Conservation (phyloP, 2,329 filamentous ascomycete species). For the Phyllachora maydis region DNA sequence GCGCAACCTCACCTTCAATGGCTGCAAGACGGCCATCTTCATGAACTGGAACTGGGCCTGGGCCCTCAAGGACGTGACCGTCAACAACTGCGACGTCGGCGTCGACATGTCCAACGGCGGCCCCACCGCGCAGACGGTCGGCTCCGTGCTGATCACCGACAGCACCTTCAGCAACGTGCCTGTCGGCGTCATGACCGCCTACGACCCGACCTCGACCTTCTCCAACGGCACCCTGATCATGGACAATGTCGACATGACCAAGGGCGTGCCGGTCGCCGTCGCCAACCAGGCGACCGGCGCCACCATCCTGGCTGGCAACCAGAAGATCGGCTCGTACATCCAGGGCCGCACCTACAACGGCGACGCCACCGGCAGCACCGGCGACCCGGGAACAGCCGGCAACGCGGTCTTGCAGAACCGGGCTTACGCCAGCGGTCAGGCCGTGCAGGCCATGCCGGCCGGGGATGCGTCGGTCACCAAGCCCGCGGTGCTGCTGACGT, state of each 20-base stretch:
- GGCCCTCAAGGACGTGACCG: slow-evolving; percentile 55
- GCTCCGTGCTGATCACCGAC: slow-evolving; percentile 69
- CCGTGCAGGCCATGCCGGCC: neutral
- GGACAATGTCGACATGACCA: slow-evolving; percentile 72
- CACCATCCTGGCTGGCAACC: slow-evolving; percentile 47
- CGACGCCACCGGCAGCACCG: slow-evolving; percentile 17
- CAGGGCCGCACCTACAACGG: slow-evolving; percentile 59
- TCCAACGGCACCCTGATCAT: slow-evolving; percentile 70
- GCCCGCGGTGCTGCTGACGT: slow-evolving; percentile 41
- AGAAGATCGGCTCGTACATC: slow-evolving; percentile 48
- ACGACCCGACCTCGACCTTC: slow-evolving; percentile 34
- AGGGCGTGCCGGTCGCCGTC: slow-evolving; percentile 47
- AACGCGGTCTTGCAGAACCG: slow-evolving; percentile 33
- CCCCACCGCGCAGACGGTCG: slow-evolving; percentile 49
- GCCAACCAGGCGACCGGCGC: slow-evolving; percentile 30
- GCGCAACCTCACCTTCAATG: slow-evolving; percentile 64
- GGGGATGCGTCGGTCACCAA: slow-evolving; percentile 25
- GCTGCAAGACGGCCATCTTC: slow-evolving; percentile 63
- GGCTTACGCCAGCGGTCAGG: neutral
- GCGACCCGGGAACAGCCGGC: slow-evolving; percentile 26
- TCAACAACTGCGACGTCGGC: slow-evolving; percentile 56
- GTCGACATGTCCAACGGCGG: slow-evolving; percentile 57
- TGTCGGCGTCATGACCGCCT: slow-evolving; percentile 60
- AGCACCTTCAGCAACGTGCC: slow-evolving; percentile 57
- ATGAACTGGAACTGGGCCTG: slow-evolving; percentile 91